Conservation (phyloP, 305 asterid species). For the Solanum hybrid region DNA sequence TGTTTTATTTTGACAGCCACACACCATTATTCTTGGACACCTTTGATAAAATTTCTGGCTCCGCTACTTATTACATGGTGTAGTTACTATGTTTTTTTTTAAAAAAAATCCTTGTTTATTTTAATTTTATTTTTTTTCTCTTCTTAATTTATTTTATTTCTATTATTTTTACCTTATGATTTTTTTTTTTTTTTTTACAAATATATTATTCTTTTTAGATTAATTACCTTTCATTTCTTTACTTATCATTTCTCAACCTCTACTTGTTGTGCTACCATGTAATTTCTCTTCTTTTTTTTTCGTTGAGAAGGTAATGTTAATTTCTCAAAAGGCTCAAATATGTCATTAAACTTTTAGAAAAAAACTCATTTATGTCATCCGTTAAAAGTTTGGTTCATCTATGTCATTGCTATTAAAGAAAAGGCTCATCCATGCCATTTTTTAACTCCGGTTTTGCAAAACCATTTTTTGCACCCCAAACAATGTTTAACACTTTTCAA, state of each 20-base stretch:
- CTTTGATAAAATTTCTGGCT: too few relatives aligned
- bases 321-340: neutral
- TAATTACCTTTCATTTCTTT: neutral
- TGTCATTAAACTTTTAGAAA: too few relatives aligned
- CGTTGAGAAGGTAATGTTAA: neutral
- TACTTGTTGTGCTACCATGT: neutral
- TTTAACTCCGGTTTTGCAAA: too few relatives aligned
- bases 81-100: neutral
- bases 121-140: neutral
- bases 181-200: neutral
- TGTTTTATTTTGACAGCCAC: too few relatives aligned
- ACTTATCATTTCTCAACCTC: neutral
- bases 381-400: too few relatives aligned
- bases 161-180: neutral
- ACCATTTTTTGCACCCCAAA: too few relatives aligned
- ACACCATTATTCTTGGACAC: too few relatives aligned
- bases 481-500: too few relatives aligned
- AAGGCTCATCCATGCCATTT: too few relatives aligned
- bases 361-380: too few relatives aligned
- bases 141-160: neutral
- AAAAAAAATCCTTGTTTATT: neutral
- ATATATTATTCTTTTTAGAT: neutral
- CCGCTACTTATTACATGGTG: neutral
- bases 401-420: too few relatives aligned
- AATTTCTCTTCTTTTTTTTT: neutral